These are phyloP conservation scores for Fusarium tricinctum DNA, from an alignment of 2,329 filamentous ascomycete genomes.

Conservation along the genomic window DNA sequence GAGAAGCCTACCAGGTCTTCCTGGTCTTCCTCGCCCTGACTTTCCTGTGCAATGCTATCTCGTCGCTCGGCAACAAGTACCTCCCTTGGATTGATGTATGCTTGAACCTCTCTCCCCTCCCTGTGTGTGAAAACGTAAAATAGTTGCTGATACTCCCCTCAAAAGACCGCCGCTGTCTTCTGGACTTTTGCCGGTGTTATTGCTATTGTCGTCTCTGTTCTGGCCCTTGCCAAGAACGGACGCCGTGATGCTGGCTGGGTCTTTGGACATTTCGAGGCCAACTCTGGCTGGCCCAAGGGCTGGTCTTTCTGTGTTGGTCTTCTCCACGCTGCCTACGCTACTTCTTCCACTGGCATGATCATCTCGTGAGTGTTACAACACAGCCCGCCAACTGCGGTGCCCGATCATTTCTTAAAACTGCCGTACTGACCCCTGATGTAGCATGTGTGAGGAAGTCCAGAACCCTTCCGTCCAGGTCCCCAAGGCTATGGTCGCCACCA, in stretches of 20 bases:
- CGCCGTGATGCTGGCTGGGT: constrained; percentile 73
- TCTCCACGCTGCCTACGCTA: constrained; percentile 79
- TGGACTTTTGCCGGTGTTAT: constrained; percentile 81
- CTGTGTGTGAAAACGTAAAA: background rate
- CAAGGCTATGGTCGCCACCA: constrained; percentile 78
- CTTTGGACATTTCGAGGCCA: constrained; percentile 76
- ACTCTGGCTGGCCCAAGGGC: constrained; percentile 77
- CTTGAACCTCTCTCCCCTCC: background rate
- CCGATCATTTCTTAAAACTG: constrained; percentile 5
- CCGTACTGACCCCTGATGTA: constrained; percentile 49
- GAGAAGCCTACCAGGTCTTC: constrained; percentile 74
- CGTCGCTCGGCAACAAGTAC: constrained; percentile 75
- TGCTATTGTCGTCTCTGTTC: constrained; percentile 72
- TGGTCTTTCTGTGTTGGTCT: constrained; percentile 82
- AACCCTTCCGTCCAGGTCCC: constrained; percentile 76
- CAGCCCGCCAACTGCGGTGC: background rate
- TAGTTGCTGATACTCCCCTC: constrained; percentile 19
- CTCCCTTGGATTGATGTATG: constrained; percentile 78
- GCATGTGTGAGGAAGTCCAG: constrained; percentile 81
- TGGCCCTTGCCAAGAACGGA: constrained; percentile 77
- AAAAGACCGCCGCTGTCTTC: constrained; percentile 78
- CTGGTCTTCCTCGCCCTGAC: constrained; percentile 80
- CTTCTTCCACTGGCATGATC: constrained; percentile 84
- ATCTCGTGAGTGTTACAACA: constrained; percentile 70
- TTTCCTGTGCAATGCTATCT: constrained; percentile 74